phyloP scores from a whole-genome alignment of 805 yeast species.

The Pichia cephalocereana region DNA sequence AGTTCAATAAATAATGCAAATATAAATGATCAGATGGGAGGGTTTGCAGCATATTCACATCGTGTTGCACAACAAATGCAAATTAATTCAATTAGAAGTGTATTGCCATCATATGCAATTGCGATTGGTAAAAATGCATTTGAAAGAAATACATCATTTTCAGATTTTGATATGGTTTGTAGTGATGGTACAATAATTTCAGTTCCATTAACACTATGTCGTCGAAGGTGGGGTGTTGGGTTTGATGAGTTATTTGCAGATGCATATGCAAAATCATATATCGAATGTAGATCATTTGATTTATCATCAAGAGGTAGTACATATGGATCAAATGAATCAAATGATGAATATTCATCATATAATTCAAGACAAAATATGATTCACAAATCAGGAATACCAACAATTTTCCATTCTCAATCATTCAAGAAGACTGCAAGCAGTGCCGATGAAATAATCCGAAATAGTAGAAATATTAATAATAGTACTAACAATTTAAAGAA shows the following conservation, averaged over 20 bases:
- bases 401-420: too few relatives aligned
- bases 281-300: conserved; percentile 13
- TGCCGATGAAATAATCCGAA: not conserved
- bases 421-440: not conserved
- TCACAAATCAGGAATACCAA: too few relatives aligned
- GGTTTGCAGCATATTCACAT: conserved; percentile 63
- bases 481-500: not conserved
- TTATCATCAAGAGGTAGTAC: conserved; percentile 1
- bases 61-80: conserved; percentile 67
- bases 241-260: conserved; percentile 54
- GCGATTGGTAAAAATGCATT: conserved; percentile 69
- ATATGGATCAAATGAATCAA: conserved; percentile 2
- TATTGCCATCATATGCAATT: conserved; percentile 69
- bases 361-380: conserved; percentile 2
- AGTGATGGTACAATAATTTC: conserved; percentile 64
- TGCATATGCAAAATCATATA: conserved; percentile 54
- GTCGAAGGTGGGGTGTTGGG: conserved; percentile 71
- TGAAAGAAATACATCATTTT: conserved; percentile 52
- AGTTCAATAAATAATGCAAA: not conserved
- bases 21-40: conserved; percentile 12
- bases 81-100: conserved; percentile 56
- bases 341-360: conserved; percentile 11
- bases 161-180: conserved; percentile 66
- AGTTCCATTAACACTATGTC: conserved; percentile 48
- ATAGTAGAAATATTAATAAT: not conserved